Base-by-base conservation (phyloP, 345 rosid species). In the Gossypium rotundifolium region DNA sequence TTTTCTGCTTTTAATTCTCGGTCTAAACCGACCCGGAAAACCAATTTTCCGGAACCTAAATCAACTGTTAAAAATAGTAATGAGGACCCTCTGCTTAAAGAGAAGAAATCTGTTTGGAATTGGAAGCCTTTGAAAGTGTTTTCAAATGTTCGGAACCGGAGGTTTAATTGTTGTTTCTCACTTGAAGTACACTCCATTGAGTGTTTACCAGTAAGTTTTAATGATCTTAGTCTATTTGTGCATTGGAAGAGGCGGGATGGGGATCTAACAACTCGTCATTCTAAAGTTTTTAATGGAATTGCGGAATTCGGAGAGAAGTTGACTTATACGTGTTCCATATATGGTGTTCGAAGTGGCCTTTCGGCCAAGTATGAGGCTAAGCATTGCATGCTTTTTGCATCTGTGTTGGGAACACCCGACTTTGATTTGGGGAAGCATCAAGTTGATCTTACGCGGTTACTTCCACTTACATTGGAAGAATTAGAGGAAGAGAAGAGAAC, bases 381-480 rank as follows among this genome's bases (percentile, higher is more conserved):
- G 76, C 97, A 90, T 87, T 94, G 89, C 85, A 84, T 92, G 87
- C 86, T 94, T 40, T 92, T 83, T 78, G 93, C 84, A 45, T 78
- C 88, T 55, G 80, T 87, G 73, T 76, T 81, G 76, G 90, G 87
- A 76, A 78, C 82, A 22, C 91, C 88, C 1, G 97, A 88, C 64
- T 81, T 89, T 83, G 97, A 94, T 84, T 80, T 94, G 82, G 98
- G 98, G 54, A 94, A 92, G 87, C 98, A 94, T 77, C 91, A 97
- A 71, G 87, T 94, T 81, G 98, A 94, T 70, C 93, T 94, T 72
- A 88, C 98, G 0, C 88, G 89, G 77, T 76, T 94, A 80, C 95
- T 94, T 80, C 98, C 98, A 60, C 88, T 88, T 75, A 90, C 98
- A 17, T 79, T 94, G 79, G 98, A 94, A 83, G 98, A 92, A 76